Conservation (phyloP, 2,329 filamentous ascomycete species). For the Colletotrichum orchidophilum region DNA sequence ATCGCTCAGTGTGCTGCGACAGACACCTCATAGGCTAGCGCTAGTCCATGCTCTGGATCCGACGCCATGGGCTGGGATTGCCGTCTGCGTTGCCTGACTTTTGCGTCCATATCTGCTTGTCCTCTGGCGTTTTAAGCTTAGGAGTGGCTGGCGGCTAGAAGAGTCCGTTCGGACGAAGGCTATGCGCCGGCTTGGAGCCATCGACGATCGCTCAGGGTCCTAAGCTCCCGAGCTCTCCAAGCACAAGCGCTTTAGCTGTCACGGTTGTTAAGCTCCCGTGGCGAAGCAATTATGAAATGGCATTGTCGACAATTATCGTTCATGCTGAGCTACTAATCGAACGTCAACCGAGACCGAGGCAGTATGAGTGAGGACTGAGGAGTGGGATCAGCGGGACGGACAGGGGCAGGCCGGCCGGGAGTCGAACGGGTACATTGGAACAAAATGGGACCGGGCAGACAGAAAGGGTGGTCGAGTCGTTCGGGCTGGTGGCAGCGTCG, state of each 20-base stretch:
- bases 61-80: conserved; percentile 20
- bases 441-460: background rate
- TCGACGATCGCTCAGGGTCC: background rate
- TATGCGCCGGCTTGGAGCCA: background rate
- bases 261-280: background rate
- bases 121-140: background rate
- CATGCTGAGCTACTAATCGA: background rate
- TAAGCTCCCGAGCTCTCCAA: background rate
- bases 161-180: background rate
- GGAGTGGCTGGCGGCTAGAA: conserved; percentile 3
- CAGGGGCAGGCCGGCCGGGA: background rate
- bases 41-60: conserved; percentile 8
- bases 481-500: background rate
- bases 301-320: background rate
- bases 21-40: conserved; percentile 22
- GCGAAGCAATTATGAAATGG: background rate
- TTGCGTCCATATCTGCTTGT: conserved; percentile 4
- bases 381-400: background rate
- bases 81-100: background rate
- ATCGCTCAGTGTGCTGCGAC: conserved; percentile 13
- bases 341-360: background rate
- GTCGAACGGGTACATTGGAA: background rate
- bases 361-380: background rate
- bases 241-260: too few species aligned
- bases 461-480: background rate